A percentile compares a stretch with the other conserved stretches of the same genome.
Conservation (phyloP, 2,329 filamentous ascomycete species). For the Aspergillus pseudoviridinutans region DNA sequence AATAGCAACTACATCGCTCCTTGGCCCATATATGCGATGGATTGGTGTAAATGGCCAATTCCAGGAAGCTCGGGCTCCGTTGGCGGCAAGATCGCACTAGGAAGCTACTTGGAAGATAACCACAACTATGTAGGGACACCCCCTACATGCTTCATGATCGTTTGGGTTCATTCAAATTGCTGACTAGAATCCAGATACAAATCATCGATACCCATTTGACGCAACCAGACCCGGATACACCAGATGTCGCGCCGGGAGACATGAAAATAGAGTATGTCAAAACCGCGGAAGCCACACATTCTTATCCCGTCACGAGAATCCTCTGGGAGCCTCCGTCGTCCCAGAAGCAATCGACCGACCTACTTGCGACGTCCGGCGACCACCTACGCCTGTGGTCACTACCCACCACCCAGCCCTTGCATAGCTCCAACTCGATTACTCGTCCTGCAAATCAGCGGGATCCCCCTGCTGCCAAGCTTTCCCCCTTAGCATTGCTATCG, state of each 20-base stretch:
- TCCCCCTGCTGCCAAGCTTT: conserved; percentile 72
- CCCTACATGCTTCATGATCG: neutral
- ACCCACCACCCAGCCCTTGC: conserved; percentile 60
- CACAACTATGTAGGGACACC: conserved; percentile 81
- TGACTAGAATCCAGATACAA: conserved; percentile 67
- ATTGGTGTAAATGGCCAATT: conserved; percentile 98
- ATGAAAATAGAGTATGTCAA: conserved; percentile 77
- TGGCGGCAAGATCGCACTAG: conserved; percentile 88
- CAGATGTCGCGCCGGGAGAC: conserved; percentile 64
- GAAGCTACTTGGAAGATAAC: conserved; percentile 94
- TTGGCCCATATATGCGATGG: conserved; percentile 93
- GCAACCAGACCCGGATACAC: conserved; percentile 65
- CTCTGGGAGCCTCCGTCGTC: conserved; percentile 94
- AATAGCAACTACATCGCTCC: conserved; percentile 93
- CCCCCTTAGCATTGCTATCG: conserved; percentile 84
- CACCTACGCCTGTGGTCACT: conserved; percentile 92
- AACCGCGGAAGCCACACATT: conserved; percentile 93
- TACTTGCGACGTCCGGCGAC: conserved; percentile 91
- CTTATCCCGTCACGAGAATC: conserved; percentile 92
- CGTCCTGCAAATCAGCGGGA: conserved; percentile 60
- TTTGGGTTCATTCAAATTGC: conserved; percentile 6
- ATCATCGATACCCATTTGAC: conserved; percentile 84
- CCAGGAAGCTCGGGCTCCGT: conserved; percentile 57
- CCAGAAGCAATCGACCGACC: conserved; percentile 90
- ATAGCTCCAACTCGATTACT: conserved; percentile 64